A percentile compares a stretch with the other conserved stretches of the same genome.
phyloP scores from a whole-genome alignment of 2,329 filamentous ascomycete species.

The Davidsoniella neocaledoniae region DNA sequence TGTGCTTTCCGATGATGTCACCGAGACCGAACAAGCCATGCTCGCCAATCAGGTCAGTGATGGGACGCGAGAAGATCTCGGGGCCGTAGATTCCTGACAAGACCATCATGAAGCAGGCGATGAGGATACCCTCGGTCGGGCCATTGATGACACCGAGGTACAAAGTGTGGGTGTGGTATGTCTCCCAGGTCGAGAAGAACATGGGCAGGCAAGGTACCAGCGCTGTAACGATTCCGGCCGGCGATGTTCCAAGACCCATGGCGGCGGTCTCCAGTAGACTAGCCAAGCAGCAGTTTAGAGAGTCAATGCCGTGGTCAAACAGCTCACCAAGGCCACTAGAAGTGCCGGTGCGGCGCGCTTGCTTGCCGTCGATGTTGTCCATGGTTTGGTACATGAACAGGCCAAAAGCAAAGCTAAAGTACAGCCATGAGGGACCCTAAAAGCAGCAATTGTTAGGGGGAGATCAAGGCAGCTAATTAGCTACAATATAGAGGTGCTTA shows the following conservation, averaged over 20 bases:
- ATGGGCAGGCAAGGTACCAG: slow-evolving; percentile 84
- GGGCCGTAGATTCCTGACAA: slow-evolving; percentile 78
- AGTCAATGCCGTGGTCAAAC: slow-evolving; percentile 98
- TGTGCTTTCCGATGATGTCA: slow-evolving; percentile 48
- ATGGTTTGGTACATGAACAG: slow-evolving; percentile 99
- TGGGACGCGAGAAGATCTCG: slow-evolving; percentile 63
- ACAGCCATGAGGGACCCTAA: slow-evolving; percentile 76
- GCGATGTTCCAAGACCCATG: slow-evolving; percentile 75
- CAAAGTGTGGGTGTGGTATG: slow-evolving; percentile 93
- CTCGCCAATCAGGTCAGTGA: slow-evolving; percentile 50
- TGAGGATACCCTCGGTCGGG: slow-evolving; percentile 83
- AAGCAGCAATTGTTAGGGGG: slow-evolving; percentile 9
- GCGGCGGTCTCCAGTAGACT: slow-evolving; percentile 82
- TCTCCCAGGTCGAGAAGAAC: slow-evolving; percentile 99
- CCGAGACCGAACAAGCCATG: slow-evolving; percentile 32
- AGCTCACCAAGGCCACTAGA: slow-evolving; percentile 90
- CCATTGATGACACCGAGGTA: slow-evolving; percentile 96
- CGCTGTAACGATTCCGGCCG: slow-evolving; percentile 77
- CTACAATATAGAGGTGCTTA: slow-evolving; percentile 27
- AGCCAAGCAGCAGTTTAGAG: slow-evolving; percentile 86
- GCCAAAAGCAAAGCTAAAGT: slow-evolving; percentile 88
- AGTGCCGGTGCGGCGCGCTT: slow-evolving; percentile 84
- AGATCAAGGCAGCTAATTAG: neutral
- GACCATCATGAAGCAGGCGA: slow-evolving; percentile 75
- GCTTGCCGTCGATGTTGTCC: slow-evolving; percentile 98